Evolutionary conservation across 2,329 filamentous ascomycete species (phyloP), one percentile per base, ranked within the genome.

Genomic region (Pseudocercospora vitis): DNA sequence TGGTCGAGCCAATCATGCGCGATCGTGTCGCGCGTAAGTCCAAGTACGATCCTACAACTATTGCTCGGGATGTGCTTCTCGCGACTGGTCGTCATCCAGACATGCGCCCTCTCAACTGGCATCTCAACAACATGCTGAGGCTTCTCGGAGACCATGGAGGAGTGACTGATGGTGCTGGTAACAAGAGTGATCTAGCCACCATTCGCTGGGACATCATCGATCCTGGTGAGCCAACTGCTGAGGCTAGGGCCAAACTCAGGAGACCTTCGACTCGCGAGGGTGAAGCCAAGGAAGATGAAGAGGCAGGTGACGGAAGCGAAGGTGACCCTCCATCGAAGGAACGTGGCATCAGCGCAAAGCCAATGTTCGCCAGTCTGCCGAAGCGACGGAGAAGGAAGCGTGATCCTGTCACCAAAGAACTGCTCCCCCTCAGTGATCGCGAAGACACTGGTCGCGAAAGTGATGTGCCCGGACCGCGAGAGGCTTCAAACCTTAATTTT

Each of bases 161-260:
- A 12, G 64, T 67, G 11, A 70, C 83, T 4, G 63, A 63, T 37
- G 65, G 68, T 7, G 55, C 60, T 45, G 67, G 66, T 14, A 66
- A 67, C 53, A 61, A 65, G 42, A 66, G 62, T 47, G 81, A 86
- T 64, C 68, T 86, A 9, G 75, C 73, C 26, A 85, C 81, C 0
- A 76, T 86, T 45, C 74, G 77, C 50, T 86, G 83, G 83, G 80
- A 84, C 63, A 57, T 83, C 2, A 76, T 86, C 18, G 83, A 86
- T 63, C 80, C 81, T 18, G 79, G 77, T 31, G 72, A 73, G 6
- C 78, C 78, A 29, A 49, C 55, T n/a, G 58, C 64, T 32, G 59
- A 62, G 18, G 53, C 56, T 8, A 56, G 59, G 24, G 44, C 48
- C 7, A 54, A 57, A 37, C 23, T 50, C 4, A 58, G 58, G 40